These are phyloP conservation scores for Komagataella populi DNA, from an alignment of 805 yeast species.

Conservation along the genomic window DNA sequence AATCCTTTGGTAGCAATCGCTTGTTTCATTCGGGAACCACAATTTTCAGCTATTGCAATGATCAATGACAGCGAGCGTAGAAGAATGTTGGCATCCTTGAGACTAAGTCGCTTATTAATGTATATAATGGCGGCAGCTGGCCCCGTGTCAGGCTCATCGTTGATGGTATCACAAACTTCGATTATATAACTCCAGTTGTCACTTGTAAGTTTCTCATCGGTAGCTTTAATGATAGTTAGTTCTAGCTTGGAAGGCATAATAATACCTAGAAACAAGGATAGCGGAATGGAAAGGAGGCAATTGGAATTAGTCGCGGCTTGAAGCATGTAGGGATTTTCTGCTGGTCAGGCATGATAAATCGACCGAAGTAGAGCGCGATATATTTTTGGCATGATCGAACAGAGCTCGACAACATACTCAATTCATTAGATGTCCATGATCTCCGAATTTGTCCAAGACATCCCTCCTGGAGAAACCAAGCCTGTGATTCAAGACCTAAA, in stretches of 20 bases:
- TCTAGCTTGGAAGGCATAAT: background rate
- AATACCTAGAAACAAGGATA: background rate
- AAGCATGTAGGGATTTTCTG: too few relatives aligned
- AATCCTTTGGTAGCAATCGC: slow-evolving; percentile 47
- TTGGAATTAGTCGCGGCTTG: background rate
- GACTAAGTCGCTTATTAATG: slow-evolving; percentile 31
- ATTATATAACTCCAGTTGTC: slow-evolving; percentile 60
- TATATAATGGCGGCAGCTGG: slow-evolving; percentile 30
- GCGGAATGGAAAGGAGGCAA: background rate
- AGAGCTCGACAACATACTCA: background rate
- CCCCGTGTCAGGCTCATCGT: slow-evolving; percentile 44
- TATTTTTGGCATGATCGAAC: background rate
- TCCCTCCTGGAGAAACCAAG: slow-evolving; percentile 44
- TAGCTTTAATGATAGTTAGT: slow-evolving; percentile 30
- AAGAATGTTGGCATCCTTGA: slow-evolving; percentile 51
- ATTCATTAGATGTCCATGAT: background rate
- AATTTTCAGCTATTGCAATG: slow-evolving; percentile 58
- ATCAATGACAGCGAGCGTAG: slow-evolving; percentile 41
- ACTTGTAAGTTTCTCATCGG: slow-evolving; percentile 44
- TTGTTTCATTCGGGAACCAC: slow-evolving; percentile 56
- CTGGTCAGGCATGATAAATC: background rate
- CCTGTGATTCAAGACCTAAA: slow-evolving; percentile 13
- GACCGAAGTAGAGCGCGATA: background rate
- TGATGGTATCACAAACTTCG: slow-evolving; percentile 55
- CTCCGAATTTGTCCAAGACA: slow-evolving; percentile 21